Evolutionary conservation across 2,329 filamentous ascomycete species (phyloP), one percentile per base, ranked within the genome.

Genomic region (Fusarium sp.): DNA sequence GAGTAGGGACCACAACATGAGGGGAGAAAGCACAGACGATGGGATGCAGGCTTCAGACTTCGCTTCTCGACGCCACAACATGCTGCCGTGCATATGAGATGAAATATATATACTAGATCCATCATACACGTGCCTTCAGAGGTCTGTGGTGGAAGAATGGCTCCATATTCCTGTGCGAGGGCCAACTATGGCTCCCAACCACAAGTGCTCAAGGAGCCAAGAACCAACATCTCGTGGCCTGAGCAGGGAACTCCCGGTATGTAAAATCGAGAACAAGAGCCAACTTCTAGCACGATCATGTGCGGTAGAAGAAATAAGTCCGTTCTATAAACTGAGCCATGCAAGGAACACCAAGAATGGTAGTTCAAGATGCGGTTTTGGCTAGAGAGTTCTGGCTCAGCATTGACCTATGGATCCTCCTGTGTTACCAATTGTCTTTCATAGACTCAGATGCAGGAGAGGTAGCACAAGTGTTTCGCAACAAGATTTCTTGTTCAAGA

Each of bases 21-120:
- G 58, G 45, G 49, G 49, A 53, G 49, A 43, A 64, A 64, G 70
- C 68, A 73, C 71, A 67, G 71, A 72, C 71, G 25, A 56, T 56
- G 48, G 18, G n/a, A 52, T 44, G 22, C 24, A 49, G 45, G 60
- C 65, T 66, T 61, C 68, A 70, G 59, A 49, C 62, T 69, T 67
- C 34, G 60, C 62, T 71, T 63, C 57, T 57, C 60, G 47, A 48
- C 55, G 67, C 70, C 67, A 55, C 48, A 59, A 62, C 57, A 57
- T 46, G 22, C 40, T 58, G 51, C 24, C 22, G 48, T 51, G 12
- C 34, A 43, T 38, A 38, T 53, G 16, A n/a, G 24, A 52, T 20
- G 32, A n/a, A 13, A 40, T 20, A 18, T 8, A 22, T 16, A 57
- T 61, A 41, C 32, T 15, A 48, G 25, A 66, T 56, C 29, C 44